Base-by-base conservation (phyloP, 169 alveolate genomes). In the Eimeria sp. region DNA sequence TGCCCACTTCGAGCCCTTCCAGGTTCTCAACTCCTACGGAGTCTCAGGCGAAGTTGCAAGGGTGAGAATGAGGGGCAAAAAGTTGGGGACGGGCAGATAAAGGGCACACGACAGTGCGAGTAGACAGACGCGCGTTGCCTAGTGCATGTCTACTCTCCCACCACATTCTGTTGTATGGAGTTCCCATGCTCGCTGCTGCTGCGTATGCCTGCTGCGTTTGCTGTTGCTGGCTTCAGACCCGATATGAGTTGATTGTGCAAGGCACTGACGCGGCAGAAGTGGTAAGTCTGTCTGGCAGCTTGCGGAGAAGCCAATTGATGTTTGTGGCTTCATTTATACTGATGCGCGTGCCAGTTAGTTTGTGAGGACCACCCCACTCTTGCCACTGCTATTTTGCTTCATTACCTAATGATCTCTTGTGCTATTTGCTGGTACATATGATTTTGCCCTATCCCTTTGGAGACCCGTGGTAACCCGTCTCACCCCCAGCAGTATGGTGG, bases 11-110 rank as follows among this genome's bases (percentile, higher is more conserved):
- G 88, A 88, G 52, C 85, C 93, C 25, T 88, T 90, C 64, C 56
- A 85, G 1, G 60, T 95, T 27, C 66, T 95, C 2, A 95, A 95
- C 91, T 71, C 97, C 13, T 95, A 95, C 46, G 97, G 97, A 10
- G 95, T 89, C 27, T 74, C 89, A 54, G 97, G 97, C 85, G 2
- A 68, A 2, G 88, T 95, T 43, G 64, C 87, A 14, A 83, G 56
- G 90, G 91, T 72, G 25, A 54, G 96, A 6, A 3, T 25, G 6
- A 11, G 1, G 14, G 20, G 14, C 62, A 4, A 56, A 11, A 1
- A 11, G 62, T 4, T 2, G 62, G 16, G 49, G 46, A 30, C 23
- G 6, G 71, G 30, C 33, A n/a, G 76, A 62, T 18, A 20, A 6
- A 62, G 76, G 6, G 8, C 43, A 66, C 16, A 2, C 23, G 76